phyloP scores from a whole-genome alignment of 73 alveolate species.

The Diophrys appendiculata region DNA sequence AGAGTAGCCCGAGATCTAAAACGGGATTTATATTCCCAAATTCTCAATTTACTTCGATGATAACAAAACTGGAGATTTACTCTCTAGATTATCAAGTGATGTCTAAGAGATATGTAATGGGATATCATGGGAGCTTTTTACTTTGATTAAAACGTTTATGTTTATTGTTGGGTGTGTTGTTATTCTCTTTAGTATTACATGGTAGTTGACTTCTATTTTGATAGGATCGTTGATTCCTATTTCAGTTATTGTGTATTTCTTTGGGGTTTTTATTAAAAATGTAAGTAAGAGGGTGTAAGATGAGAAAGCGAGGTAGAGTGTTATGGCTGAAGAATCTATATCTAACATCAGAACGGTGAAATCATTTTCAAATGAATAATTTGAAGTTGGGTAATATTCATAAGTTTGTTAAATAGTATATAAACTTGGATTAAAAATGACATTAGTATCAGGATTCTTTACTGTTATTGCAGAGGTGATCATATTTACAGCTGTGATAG shows the following conservation, averaged over 20 bases:
- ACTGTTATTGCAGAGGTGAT: conserved; percentile 17
- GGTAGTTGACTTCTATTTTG: too few relatives aligned
- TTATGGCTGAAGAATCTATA: conserved; percentile 52
- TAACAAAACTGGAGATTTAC: conserved; percentile 48
- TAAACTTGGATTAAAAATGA: conserved; percentile 5
- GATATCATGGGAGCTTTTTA: too few relatives aligned
- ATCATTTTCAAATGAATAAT: conserved; percentile 44
- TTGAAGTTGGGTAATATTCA: conserved; percentile 6
- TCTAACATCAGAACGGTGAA: conserved; percentile 54
- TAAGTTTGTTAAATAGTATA: conserved; percentile 7
- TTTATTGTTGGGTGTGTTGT: too few relatives aligned
- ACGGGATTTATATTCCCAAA: too few relatives aligned
- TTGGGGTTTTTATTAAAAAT: too few relatives aligned
- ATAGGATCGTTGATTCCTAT: too few relatives aligned
- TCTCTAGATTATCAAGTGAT: conserved; percentile 34
- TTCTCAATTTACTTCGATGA: conserved; percentile 35
- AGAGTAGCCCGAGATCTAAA: too few relatives aligned
- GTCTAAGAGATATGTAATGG: conserved; percentile 35
- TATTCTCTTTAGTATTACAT: too few relatives aligned
- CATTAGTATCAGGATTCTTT: conserved; percentile 28
- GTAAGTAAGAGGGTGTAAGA: too few relatives aligned
- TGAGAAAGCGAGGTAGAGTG: too few relatives aligned
- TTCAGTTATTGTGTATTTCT: too few relatives aligned
- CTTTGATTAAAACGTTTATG: too few relatives aligned
- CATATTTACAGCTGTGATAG: conserved; percentile 19